Evolutionary conservation across 345 rosid species (phyloP).

Genomic region (Moricandia arvensis): DNA sequence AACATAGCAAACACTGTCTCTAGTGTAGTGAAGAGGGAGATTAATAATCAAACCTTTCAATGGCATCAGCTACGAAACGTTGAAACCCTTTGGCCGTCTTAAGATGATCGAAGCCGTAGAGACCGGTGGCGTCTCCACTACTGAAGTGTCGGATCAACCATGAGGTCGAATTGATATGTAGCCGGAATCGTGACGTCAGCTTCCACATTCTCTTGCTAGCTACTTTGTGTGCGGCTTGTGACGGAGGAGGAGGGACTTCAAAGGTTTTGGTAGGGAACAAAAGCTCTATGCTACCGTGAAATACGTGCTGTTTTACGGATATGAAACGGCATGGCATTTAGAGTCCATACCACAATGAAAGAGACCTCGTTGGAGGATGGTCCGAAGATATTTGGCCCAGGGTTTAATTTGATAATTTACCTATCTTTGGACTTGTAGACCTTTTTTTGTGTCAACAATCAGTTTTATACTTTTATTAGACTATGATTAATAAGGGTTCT

Average conservation of each 20-base stretch:
- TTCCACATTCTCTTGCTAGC: slow-evolving; percentile 40
- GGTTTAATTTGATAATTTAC: not conserved
- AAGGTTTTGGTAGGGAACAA: slow-evolving; percentile 19
- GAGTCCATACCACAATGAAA: not conserved
- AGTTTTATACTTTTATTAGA: too few relatives aligned
- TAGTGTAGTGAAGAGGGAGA: not conserved
- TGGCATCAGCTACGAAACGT: slow-evolving; percentile 85
- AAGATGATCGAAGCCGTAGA: slow-evolving; percentile 76
- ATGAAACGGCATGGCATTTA: not conserved
- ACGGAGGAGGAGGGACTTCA: slow-evolving; percentile 5
- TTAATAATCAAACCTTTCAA: slow-evolving; percentile 56
- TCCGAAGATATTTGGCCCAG: not conserved
- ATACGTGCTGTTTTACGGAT: not conserved
- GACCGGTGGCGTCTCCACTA: slow-evolving; percentile 60
- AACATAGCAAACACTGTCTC: slow-evolving; percentile 9
- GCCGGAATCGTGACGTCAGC: slow-evolving; percentile 30
- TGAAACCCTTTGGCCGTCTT: slow-evolving; percentile 78
- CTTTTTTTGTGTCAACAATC: too few relatives aligned
- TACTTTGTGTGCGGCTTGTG: slow-evolving; percentile 13
- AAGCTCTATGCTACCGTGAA: not conserved
- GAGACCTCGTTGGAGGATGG: not conserved
- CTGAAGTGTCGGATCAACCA: slow-evolving; percentile 37
- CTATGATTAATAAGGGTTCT: too few relatives aligned
- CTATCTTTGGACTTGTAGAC: too few relatives aligned
- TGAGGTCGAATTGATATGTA: slow-evolving; percentile 26